Conservation (phyloP, 495 filamentous ascomycete species). For the Lepidopterella palustris region DNA sequence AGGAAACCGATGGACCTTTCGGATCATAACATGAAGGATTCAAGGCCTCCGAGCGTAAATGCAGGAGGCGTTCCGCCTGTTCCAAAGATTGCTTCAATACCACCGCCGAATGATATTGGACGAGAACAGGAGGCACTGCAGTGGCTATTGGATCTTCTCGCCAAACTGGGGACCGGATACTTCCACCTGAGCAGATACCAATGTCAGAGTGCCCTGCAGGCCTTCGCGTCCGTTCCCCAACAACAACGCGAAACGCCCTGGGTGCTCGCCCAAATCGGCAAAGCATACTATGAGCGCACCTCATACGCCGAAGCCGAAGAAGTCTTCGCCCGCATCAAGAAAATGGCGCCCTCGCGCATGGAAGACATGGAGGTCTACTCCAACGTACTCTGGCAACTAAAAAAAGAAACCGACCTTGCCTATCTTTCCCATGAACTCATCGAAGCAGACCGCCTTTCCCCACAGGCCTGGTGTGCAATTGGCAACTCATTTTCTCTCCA, state of each 20-base stretch:
- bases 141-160: constrained; percentile 73
- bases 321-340: constrained; percentile 67
- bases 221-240: constrained; percentile 60
- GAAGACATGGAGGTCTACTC: constrained; percentile 98
- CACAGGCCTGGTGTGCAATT: constrained; percentile 90
- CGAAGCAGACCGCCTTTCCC: constrained; percentile 77
- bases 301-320: constrained; percentile 80
- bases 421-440: constrained; percentile 86
- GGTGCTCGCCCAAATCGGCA: constrained; percentile 83
- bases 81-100: constrained; percentile 14
- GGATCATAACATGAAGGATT: constrained; percentile 59
- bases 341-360: constrained; percentile 67
- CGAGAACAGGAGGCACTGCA: constrained; percentile 64
- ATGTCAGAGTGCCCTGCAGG: constrained; percentile 65
- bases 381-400: constrained; percentile 93
- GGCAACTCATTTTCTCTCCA: constrained; percentile 96
- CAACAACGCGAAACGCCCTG: constrained; percentile 89
- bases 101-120: constrained; percentile 16
- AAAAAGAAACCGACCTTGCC: constrained; percentile 83
- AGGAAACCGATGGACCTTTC: constrained; percentile 61
- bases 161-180: constrained; percentile 74
- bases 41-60: constrained; percentile 26
- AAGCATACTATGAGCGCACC: constrained; percentile 81
- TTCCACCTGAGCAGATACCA: constrained; percentile 69
- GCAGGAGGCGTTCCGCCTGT: constrained; percentile 2